Evolutionary conservation across 805 yeast species (phyloP).

Genomic region (Metschnikowia lunata): DNA sequence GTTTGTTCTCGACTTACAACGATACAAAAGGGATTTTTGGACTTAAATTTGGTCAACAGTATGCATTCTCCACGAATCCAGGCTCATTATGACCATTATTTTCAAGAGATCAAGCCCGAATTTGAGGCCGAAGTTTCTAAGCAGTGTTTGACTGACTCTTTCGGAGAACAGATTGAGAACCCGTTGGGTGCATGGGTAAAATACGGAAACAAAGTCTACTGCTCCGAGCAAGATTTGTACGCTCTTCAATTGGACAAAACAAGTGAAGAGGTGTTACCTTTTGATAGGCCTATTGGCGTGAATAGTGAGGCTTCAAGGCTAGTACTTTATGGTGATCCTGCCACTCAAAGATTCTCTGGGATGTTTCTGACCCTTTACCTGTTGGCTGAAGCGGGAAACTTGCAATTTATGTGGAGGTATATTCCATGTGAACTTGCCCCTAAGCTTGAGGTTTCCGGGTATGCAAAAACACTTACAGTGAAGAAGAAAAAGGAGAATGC

Average conservation of each 20-base stretch:
- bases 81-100: conserved; percentile 56
- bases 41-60: conserved; percentile 45
- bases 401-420: conserved; percentile 75
- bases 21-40: conserved; percentile 24
- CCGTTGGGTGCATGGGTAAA: conserved; percentile 43
- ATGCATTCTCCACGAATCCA: conserved; percentile 58
- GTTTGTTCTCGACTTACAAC: not conserved
- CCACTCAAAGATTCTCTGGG: conserved; percentile 44
- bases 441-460: conserved; percentile 43
- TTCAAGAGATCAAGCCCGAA: conserved; percentile 26
- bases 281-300: conserved; percentile 65
- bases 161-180: conserved; percentile 25
- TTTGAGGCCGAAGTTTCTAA: conserved; percentile 16
- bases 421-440: conserved; percentile 37
- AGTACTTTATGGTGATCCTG: conserved; percentile 63
- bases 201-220: conserved; percentile 51
- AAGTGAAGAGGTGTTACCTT: conserved; percentile 27
- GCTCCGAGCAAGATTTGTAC: conserved; percentile 69
- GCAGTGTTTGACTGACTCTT: conserved; percentile 28
- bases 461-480: conserved; percentile 44
- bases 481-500: conserved; percentile 2
- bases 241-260: conserved; percentile 56
- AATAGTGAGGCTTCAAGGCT: conserved; percentile 47
- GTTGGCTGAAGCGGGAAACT: conserved; percentile 58
- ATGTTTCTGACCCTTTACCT: conserved; percentile 58